Percentiles rank a stretch among this genome's conserved stretches.
These are phyloP conservation scores for Acacia melanoxylon DNA, from an alignment of 306 rosid genomes.

Conservation along the genomic window DNA sequence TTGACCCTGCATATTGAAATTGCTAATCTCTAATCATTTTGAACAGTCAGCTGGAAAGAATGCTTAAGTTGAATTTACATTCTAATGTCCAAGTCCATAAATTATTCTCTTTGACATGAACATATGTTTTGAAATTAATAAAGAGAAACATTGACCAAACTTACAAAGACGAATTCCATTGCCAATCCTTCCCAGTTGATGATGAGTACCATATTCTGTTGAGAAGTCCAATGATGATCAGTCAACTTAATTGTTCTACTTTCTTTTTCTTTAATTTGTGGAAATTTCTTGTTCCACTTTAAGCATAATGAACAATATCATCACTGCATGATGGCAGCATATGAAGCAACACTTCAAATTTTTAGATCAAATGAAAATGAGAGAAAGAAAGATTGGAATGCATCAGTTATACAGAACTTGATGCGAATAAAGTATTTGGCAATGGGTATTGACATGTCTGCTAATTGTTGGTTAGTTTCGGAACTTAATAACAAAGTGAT, in stretches of 20 bases:
- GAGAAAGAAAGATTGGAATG: too few relatives aligned
- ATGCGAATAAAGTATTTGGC: too few relatives aligned
- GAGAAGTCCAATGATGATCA: slow-evolving; percentile 27
- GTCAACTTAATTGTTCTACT: slow-evolving; percentile 5
- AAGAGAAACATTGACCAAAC: slow-evolving; percentile 35
- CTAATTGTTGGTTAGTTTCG: neutral
- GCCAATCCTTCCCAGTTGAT: slow-evolving; percentile 82
- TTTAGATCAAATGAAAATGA: too few relatives aligned
- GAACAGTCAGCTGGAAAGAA: slow-evolving; percentile 12
- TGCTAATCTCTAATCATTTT: slow-evolving; percentile 19
- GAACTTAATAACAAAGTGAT: neutral
- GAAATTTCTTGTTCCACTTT: too few relatives aligned
- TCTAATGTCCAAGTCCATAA: neutral
- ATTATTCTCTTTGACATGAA: slow-evolving; percentile 17
- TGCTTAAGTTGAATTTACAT: slow-evolving; percentile 8
- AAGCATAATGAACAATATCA: too few relatives aligned
- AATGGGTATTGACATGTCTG: neutral
- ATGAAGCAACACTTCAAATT: too few relatives aligned
- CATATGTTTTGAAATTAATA: slow-evolving; percentile 14
- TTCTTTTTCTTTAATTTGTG: too few relatives aligned
- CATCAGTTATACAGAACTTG: too few relatives aligned
- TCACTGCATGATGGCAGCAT: too few relatives aligned
- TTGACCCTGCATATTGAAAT: slow-evolving; percentile 73
- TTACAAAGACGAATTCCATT: slow-evolving; percentile 92
- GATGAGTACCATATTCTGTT: slow-evolving; percentile 85